A percentile compares a stretch with the other conserved stretches of the same genome.
Conservation (phyloP, 1,284 basidiomycete genomes). For the Neolentinus lepideus region DNA sequence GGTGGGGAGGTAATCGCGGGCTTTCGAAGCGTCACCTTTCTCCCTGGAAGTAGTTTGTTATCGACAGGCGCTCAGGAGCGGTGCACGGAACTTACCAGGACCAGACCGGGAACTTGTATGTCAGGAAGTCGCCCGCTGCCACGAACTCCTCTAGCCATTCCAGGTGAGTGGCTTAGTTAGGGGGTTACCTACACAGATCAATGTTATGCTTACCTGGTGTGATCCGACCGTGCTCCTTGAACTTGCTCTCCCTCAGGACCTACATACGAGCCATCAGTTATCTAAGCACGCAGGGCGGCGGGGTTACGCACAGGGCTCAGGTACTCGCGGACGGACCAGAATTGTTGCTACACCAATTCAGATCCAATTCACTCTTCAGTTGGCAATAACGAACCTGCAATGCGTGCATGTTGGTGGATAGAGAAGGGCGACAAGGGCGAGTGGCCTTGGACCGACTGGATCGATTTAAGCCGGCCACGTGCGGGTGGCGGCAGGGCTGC, state of each 20-base stretch:
- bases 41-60: constrained; percentile 50
- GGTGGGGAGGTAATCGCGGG: constrained; percentile 84
- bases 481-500: not conserved
- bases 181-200: constrained; percentile 3
- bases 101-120: constrained; percentile 97
- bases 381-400: constrained; percentile 44
- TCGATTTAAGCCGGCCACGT: not conserved
- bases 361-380: not conserved
- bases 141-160: constrained; percentile 80
- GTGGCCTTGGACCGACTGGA: not conserved
- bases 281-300: not conserved
- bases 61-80: not conserved
- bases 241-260: constrained; percentile 97
- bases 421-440: not conserved
- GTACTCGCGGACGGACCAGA: constrained; percentile 95
- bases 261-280: constrained; percentile 24
- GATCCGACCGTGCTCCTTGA: constrained; percentile 97
- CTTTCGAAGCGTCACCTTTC: constrained; percentile 78
- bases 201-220: constrained; percentile 74
- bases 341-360: constrained; percentile 57
- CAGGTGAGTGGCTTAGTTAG: not conserved
- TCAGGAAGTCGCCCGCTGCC: constrained; percentile 89
- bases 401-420: constrained; percentile 49
- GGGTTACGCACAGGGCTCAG: constrained; percentile 74
- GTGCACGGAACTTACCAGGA: constrained; percentile 57